Evolutionary conservation across 2,329 filamentous ascomycete species (phyloP).

Genomic region (Paecilomyces dactylethromorphus): DNA sequence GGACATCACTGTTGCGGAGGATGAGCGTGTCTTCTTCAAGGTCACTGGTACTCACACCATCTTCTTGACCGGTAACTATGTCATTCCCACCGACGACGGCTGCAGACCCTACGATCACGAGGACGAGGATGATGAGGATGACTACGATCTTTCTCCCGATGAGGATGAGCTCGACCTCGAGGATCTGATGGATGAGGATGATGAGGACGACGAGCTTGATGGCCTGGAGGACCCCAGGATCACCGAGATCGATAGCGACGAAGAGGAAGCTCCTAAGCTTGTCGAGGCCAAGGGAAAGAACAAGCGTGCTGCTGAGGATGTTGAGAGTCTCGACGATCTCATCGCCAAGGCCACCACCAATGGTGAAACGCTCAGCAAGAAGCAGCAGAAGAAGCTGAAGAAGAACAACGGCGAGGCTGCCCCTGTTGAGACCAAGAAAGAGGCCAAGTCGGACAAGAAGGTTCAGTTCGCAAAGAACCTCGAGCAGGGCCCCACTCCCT

Average conservation of each 20-base stretch:
- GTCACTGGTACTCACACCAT: slow-evolving; percentile 85
- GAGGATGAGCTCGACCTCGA: slow-evolving; percentile 65
- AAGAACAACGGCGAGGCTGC: slow-evolving; percentile 94
- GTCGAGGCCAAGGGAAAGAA: slow-evolving; percentile 65
- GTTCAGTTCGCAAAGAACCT: slow-evolving; percentile 99
- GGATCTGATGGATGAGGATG: slow-evolving; percentile 47
- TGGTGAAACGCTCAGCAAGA: slow-evolving; percentile 76
- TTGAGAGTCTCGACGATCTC: slow-evolving; percentile 67
- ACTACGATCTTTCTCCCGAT: slow-evolving; percentile 76
- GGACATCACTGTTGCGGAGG: slow-evolving; percentile 83
- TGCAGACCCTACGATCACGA: slow-evolving; percentile 43
- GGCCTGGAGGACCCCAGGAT: slow-evolving; percentile 72
- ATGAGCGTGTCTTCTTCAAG: slow-evolving; percentile 87
- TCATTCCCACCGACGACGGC: slow-evolving; percentile 61
- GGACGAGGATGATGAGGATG: slow-evolving; percentile 59
- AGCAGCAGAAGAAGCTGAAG: slow-evolving; percentile 96
- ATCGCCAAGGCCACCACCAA: slow-evolving; percentile 58
- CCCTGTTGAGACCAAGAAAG: slow-evolving; percentile 51
- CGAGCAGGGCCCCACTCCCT: slow-evolving; percentile 86
- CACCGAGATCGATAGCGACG: slow-evolving; percentile 74
- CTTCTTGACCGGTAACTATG: slow-evolving; percentile 93
- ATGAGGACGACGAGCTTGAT: slow-evolving; percentile 71
- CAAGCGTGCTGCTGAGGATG: slow-evolving; percentile 78
- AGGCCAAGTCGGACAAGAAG: slow-evolving; percentile 74
- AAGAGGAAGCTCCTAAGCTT: slow-evolving; percentile 57